Evolutionary conservation across 2,329 filamentous ascomycete species (phyloP).

Genomic region (Metarhizium sp.): DNA sequence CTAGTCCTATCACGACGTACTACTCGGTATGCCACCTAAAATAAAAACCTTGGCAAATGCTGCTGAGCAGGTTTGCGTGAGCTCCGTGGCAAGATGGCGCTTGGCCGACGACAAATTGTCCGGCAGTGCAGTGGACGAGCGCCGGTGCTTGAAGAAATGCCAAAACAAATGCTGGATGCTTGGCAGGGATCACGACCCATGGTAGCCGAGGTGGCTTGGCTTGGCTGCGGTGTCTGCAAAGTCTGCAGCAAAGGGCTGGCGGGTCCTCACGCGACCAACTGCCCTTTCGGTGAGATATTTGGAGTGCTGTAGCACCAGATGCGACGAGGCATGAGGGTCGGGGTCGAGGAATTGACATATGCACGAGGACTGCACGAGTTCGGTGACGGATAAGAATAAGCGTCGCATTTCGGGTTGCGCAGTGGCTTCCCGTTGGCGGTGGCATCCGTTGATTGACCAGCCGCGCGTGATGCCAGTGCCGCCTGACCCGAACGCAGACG

Average conservation of each 20-base stretch:
- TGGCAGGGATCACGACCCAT: background rate
- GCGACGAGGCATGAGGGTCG: background rate
- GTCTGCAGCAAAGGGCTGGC: background rate
- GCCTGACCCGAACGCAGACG: background rate
- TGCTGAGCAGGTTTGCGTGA: no score
- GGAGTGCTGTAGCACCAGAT: background rate
- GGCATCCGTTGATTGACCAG: background rate
- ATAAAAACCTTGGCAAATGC: no score
- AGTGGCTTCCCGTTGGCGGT: background rate
- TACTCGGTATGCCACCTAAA: no score
- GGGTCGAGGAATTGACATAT: no score
- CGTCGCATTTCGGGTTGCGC: no score
- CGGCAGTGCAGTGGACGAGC: no score
- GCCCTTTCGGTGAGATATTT: slow-evolving; percentile 5
- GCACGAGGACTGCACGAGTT: background rate
- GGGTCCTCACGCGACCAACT: slow-evolving; percentile 11
- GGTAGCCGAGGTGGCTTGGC: background rate
- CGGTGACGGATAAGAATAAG: slow-evolving; percentile 2
- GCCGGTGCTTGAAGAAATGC: no score
- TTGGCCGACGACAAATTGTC: background rate
- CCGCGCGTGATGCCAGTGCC: background rate
- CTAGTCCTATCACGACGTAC: no score
- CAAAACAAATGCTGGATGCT: background rate
- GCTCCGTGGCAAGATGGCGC: background rate
- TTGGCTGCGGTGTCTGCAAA: background rate